Evolutionary conservation across 805 yeast genomes (phyloP), one percentile per base, ranked within the genome.

Genomic region (Dipodascopsis uninucleata): DNA sequence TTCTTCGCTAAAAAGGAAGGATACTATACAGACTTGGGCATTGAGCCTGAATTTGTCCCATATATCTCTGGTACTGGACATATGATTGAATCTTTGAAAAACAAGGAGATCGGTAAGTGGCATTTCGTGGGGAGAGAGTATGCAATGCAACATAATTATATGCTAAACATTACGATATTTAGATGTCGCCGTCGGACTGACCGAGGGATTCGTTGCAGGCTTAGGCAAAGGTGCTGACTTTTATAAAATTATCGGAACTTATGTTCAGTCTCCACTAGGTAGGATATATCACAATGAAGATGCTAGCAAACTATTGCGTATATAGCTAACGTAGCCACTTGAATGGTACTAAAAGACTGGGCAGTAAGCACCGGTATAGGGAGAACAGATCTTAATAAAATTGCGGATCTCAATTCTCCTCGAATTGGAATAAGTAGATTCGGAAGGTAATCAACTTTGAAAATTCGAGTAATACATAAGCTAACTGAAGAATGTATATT

Each of bases 31-130:
- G 64, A 65, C 5, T 60, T 65, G 26, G 78, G 76, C 23, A 55
- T 86, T 5, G 71, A 74, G 2, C 75, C 84, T 37, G 80, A 82
- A 53, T 58, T 69, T 46, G 66, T 81, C 49, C 83, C 87, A 1
- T 89, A 75, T 46, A 83, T 86, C 14, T 84, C 93, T 14, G 97
- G 97, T 1, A 80, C 94, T 4, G 97, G 96, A 1, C 85, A 86
- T 57, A 71, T 88, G 63, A 84, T 88, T 61, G 83, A 82, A 56
- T 72, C 87, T 5, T 69, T 89, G 40, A 77, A 78, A 49, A 74
- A 67, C 14, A 71, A 74, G 8, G 76, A 80, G 32, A 75, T 87
- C 28, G 93, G 59, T 56, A 37, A 5, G 57, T 35, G 3, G 6
- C 16, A 4, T n/a, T 36, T 10, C 29, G 29, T n/a, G 10, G 10